phyloP scores from a whole-genome alignment of 1,139 yeast genomes.

The Arxiozyma telluris region DNA sequence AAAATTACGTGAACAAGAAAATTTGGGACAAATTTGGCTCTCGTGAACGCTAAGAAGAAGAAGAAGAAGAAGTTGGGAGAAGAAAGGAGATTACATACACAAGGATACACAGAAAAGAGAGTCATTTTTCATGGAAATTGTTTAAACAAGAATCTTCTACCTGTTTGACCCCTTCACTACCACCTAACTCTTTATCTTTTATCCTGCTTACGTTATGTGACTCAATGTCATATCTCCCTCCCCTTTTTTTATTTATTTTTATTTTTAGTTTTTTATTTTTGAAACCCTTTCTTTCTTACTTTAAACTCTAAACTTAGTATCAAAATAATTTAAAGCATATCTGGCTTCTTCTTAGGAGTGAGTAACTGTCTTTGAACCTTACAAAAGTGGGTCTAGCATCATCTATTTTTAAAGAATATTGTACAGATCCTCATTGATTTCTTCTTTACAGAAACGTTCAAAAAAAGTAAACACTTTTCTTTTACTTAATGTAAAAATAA shows the following conservation, averaged over 20 bases:
- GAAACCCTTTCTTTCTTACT: too few species aligned
- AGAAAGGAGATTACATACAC: background rate
- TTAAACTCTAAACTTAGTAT: too few species aligned
- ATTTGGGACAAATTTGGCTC: background rate
- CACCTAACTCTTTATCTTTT: background rate
- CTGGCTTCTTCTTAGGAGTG: background rate
- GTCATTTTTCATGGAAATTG: too few species aligned
- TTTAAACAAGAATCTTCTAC: background rate
- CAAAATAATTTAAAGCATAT: too few species aligned
- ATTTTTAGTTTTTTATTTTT: too few species aligned
- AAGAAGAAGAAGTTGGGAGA: too few species aligned
- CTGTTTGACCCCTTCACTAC: background rate
- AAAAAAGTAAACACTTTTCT: background rate
- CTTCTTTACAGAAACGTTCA: background rate
- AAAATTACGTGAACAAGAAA: background rate
- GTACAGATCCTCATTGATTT: background rate
- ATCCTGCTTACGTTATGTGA: too few species aligned
- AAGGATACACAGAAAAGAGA: too few species aligned
- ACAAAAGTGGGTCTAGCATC: background rate
- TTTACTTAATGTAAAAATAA: too few species aligned
- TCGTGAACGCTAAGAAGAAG: too few species aligned
- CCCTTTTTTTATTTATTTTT: too few species aligned
- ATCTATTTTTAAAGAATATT: background rate
- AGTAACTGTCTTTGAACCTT: background rate
- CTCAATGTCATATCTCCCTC: background rate